Evolutionary conservation across 2,329 filamentous ascomycete genomes (phyloP).

Genomic region (Xylariaceae sp.): DNA sequence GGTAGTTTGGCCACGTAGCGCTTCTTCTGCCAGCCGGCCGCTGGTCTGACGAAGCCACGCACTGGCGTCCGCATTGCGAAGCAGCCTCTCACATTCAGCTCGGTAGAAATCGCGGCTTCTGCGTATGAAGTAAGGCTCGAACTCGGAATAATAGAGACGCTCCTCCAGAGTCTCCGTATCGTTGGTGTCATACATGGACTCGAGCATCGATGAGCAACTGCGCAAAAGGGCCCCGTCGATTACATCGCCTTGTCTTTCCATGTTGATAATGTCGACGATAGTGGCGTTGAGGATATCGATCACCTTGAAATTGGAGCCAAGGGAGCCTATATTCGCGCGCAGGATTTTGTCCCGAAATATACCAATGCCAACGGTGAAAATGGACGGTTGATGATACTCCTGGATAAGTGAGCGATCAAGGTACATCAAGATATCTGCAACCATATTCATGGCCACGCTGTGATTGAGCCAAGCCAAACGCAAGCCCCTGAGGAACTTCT

Average conservation of each 20-base stretch:
- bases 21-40: constrained; percentile 72
- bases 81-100: constrained; percentile 65
- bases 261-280: constrained; percentile 82
- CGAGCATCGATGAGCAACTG: constrained; percentile 83
- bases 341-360: constrained; percentile 86
- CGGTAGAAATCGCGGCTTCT: constrained; percentile 70
- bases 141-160: constrained; percentile 77
- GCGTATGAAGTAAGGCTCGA: constrained; percentile 72
- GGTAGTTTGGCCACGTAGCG: constrained; percentile 75
- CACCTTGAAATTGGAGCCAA: constrained; percentile 47
- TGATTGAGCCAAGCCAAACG: constrained; percentile 83
- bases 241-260: constrained; percentile 85
- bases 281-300: constrained; percentile 74
- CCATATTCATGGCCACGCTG: constrained; percentile 91
- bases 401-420: constrained; percentile 81
- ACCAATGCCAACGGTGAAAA: constrained; percentile 79
- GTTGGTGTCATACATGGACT: constrained; percentile 72
- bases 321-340: constrained; percentile 47
- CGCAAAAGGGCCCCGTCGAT: constrained; percentile 80
- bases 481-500: constrained; percentile 73
- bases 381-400: constrained; percentile 65
- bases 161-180: constrained; percentile 68
- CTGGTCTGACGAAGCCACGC: constrained; percentile 75
- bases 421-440: constrained; percentile 94
- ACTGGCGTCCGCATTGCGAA: constrained; percentile 74